Base-by-base conservation (phyloP, 495 filamentous ascomycete genomes). In the Talaromyces proteolyticus region DNA sequence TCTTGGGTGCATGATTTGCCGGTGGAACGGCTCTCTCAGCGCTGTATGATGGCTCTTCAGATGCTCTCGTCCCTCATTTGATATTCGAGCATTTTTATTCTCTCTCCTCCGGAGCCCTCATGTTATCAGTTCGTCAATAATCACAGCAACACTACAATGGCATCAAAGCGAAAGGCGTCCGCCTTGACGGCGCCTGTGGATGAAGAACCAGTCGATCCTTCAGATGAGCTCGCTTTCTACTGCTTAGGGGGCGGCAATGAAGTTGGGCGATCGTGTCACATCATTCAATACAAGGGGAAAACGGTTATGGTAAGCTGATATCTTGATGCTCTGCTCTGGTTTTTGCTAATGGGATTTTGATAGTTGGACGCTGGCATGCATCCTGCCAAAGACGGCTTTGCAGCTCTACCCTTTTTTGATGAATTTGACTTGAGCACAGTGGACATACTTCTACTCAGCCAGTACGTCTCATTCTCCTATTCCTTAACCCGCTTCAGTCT, bases 241-340 rank as follows among this genome's bases (percentile, higher is more conserved):
- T 92, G 89, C 54, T 74, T 98, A 29, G 93, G 93, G 45, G 93
- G 93, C 51, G 92, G 93, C 34, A 97, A 96, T 63, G 93, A 98
- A 67, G 93, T 98, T 49, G 93, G 93, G 47, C 79, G 93, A 50
- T 96, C 93, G 51, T 97, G 93, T 69, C 93, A 98, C 64, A 95
- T 98, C 51, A 81, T 98, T 22, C 89, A 96, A 60, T 98, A 98
- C 78, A 98, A 97, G 62, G 93, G 93, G 17, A 98, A 98, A 62
- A 97, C 93, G 5, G 88, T 98, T 51, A 98, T 98, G 93, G 89
- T 92, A 70, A 51, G 84, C 70, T 8, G 19, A 50, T 22, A 5
- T n/a, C 43, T 23, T 37, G 23, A 46, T 48, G 12, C 29, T 7
- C 3, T 6, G 43, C 14, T 22, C 23, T 16, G n/a, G 39, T 5